Evolutionary conservation across 257 asterid species (phyloP).

Genomic region (Solanum lycopersicoides): DNA sequence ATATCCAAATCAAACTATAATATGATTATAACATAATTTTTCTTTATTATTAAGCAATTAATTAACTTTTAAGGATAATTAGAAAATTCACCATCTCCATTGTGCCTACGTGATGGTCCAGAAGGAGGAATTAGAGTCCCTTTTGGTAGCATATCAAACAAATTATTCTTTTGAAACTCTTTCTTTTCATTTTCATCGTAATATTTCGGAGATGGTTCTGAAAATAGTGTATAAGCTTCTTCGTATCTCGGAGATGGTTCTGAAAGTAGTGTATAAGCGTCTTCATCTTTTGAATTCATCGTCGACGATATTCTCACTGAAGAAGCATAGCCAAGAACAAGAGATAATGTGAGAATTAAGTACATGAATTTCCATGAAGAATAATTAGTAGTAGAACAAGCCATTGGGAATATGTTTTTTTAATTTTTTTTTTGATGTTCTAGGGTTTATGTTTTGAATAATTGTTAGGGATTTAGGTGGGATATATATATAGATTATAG

Average conservation of each 20-base stretch:
- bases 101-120: slow-evolving; percentile 43
- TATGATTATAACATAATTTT: not conserved
- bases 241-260: not conserved
- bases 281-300: not conserved
- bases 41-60: not conserved
- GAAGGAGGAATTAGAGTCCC: slow-evolving; percentile 39
- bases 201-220: not conserved
- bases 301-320: not conserved
- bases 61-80: not conserved
- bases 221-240: not conserved
- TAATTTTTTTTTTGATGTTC: not conserved
- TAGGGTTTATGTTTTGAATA: not conserved
- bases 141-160: slow-evolving; percentile 29
- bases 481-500: not conserved
- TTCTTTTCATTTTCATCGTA: not conserved
- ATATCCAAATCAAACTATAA: not conserved
- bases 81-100: not conserved
- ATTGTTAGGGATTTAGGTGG: not conserved
- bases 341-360: not conserved
- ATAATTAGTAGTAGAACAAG: not conserved
- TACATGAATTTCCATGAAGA: not conserved
- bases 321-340: not conserved
- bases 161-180: not conserved
- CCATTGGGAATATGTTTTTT: not conserved
- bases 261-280: not conserved